These are phyloP conservation scores for Boletus rubescentipes DNA, from an alignment of 768 basidiomycete species.

Conservation along the genomic window DNA sequence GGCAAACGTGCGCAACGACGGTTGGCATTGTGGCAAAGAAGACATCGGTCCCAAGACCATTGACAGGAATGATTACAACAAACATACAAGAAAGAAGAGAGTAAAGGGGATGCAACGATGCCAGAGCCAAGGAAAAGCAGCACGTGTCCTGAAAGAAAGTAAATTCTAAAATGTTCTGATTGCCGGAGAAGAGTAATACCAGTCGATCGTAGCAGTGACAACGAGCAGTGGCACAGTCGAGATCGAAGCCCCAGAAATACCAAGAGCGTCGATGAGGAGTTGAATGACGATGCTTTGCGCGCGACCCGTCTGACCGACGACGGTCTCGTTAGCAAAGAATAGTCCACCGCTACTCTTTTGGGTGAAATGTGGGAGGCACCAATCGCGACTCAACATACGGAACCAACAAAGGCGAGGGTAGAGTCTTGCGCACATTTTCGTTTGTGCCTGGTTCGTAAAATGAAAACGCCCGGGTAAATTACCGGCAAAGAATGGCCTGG, in stretches of 20 bases:
- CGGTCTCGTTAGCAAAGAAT: conserved; percentile 31
- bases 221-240: conserved; percentile 27
- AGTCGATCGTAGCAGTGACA: conserved; percentile 22
- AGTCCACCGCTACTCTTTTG: conserved; percentile 21
- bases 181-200: conserved; percentile 6
- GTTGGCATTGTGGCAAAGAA: conserved; percentile 36
- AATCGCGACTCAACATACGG: conserved; percentile 31
- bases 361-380: conserved; percentile 26
- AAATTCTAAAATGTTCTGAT: neutral
- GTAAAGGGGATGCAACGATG: conserved; percentile 36
- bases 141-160: conserved; percentile 21
- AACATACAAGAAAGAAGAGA: conserved; percentile 39
- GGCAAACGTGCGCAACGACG: conserved; percentile 30
- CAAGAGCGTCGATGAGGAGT: conserved; percentile 30
- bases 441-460: conserved; percentile 32
- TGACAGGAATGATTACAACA: conserved; percentile 26
- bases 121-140: conserved; percentile 33
- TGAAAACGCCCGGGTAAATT: conserved; percentile 32
- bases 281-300: conserved; percentile 31
- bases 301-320: too few species aligned
- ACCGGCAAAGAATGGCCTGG: conserved; percentile 28
- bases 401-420: conserved; percentile 34
- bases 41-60: conserved; percentile 31
- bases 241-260: conserved; percentile 31
- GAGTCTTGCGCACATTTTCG: conserved; percentile 23